A percentile compares a stretch with the other conserved stretches of the same genome.
phyloP scores from a whole-genome alignment of 768 basidiomycete species.

The Rhodotorula paludigena region DNA sequence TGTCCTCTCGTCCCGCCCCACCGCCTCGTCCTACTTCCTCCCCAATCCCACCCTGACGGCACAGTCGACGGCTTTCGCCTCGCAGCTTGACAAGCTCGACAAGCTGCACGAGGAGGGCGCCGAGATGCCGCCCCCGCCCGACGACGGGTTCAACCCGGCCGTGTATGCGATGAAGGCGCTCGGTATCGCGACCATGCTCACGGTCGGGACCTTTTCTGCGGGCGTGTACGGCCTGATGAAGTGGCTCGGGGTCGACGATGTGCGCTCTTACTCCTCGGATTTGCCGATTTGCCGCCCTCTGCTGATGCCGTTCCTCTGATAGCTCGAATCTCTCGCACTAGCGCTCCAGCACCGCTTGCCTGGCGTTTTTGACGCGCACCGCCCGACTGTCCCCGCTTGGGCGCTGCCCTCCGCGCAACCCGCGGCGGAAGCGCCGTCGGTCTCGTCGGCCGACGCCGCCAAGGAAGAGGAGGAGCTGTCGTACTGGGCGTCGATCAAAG shows the following conservation, averaged over 20 bases:
- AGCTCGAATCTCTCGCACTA: conserved; percentile 30
- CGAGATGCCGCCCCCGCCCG: not conserved
- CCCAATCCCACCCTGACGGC: conserved; percentile 25
- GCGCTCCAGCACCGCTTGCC: conserved; percentile 18
- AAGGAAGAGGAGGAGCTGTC: conserved; percentile 16
- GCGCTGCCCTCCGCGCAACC: conserved; percentile 1
- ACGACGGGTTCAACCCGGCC: conserved; percentile 40
- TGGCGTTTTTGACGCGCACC: conserved; percentile 6
- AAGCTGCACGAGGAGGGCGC: conserved; percentile 32
- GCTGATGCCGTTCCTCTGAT: not conserved
- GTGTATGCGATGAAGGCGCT: conserved; percentile 35
- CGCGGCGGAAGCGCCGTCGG: too few relatives aligned
- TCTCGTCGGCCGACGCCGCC: not conserved
- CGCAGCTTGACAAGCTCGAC: conserved; percentile 20
- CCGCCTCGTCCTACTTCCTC: conserved; percentile 27
- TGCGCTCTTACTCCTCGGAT: not conserved
- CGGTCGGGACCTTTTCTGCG: conserved; percentile 18
- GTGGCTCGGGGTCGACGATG: conserved; percentile 26
- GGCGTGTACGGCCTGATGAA: conserved; percentile 24
- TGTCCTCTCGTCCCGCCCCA: not conserved
- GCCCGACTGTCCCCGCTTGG: conserved; percentile 24
- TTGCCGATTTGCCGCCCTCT: not conserved
- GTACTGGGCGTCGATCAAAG: conserved; percentile 30
- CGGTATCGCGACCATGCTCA: conserved; percentile 32
- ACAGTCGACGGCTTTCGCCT: conserved; percentile 13